phyloP scores from a whole-genome alignment of 2,329 filamentous ascomycete species.

The Fusarium mexicanum region DNA sequence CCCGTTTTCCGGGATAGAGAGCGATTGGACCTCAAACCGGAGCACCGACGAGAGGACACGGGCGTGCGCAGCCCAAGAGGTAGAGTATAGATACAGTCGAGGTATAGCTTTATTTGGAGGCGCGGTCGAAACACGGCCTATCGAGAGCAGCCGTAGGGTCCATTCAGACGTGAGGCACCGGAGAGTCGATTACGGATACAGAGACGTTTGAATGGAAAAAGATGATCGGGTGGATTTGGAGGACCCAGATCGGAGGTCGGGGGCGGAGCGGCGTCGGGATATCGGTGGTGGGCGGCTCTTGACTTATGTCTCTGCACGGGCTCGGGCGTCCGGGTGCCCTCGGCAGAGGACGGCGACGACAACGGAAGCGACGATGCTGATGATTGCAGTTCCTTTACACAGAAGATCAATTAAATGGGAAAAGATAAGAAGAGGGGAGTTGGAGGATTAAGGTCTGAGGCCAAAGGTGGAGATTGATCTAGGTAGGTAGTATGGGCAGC shows the following conservation, averaged over 20 bases:
- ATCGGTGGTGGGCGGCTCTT: slow-evolving; percentile 36
- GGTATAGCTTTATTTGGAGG: slow-evolving; percentile 33
- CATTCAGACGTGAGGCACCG: slow-evolving; percentile 40
- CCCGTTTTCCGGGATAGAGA: slow-evolving; percentile 32
- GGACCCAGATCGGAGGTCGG: slow-evolving; percentile 35
- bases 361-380: slow-evolving; percentile 16
- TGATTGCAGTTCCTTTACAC: not conserved
- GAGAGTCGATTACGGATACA: slow-evolving; percentile 23
- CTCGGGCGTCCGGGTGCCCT: slow-evolving; percentile 44
- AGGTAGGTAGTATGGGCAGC: not conserved
- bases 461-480: slow-evolving; percentile 25
- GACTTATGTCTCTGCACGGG: slow-evolving; percentile 37
- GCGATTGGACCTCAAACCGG: slow-evolving; percentile 36
- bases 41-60: slow-evolving; percentile 1
- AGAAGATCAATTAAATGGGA: slow-evolving; percentile 2
- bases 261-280: slow-evolving; percentile 31
- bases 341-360: slow-evolving; percentile 39
- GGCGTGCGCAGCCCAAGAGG: slow-evolving; percentile 9
- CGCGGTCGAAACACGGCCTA: slow-evolving; percentile 44
- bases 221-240: slow-evolving; percentile 20
- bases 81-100: not conserved
- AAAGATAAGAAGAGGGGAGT: slow-evolving; percentile 15
- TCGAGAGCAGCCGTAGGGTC: slow-evolving; percentile 38
- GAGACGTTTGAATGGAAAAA: slow-evolving; percentile 5
- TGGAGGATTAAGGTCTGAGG: slow-evolving; percentile 27